Percentiles rank a stretch among this genome's conserved stretches.
These are phyloP conservation scores for Striga hermonthica DNA, from an alignment of 305 asterid species.

Conservation along the genomic window DNA sequence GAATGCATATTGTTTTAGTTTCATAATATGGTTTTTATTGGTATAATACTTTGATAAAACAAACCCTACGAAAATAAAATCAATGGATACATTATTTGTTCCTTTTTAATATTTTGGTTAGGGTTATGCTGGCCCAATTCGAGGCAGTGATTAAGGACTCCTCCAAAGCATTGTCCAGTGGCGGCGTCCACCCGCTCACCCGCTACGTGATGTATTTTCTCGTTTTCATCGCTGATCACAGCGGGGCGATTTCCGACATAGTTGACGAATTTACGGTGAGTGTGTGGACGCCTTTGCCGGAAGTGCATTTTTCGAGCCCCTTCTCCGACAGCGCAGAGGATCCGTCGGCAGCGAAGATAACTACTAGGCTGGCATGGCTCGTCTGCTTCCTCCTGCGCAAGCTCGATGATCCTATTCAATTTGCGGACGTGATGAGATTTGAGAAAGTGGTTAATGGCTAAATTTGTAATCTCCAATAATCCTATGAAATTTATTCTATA, in stretches of 20 bases:
- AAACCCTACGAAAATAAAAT: too few species aligned
- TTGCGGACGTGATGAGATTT: too few species aligned
- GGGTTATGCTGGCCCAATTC: conserved; percentile 45
- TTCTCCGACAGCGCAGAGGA: conserved; percentile 33
- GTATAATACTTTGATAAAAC: too few species aligned
- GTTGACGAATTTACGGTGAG: conserved; percentile 43
- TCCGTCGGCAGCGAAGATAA: conserved; percentile 37
- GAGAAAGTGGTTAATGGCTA: too few species aligned
- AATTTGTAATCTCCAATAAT: too few species aligned
- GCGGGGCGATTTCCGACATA: conserved; percentile 52
- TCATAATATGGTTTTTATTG: too few species aligned
- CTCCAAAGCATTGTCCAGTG: conserved; percentile 39
- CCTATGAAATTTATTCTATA: too few species aligned
- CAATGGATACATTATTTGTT: too few species aligned
- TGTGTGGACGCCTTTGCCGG: conserved; percentile 46
- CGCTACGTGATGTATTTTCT: conserved; percentile 78
- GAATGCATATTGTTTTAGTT: too few species aligned
- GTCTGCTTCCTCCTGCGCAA: conserved; percentile 61
- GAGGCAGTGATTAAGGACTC: conserved; percentile 59
- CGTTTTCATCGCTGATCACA: conserved; percentile 61
- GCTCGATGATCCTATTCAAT: conserved; percentile 37
- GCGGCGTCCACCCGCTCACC: conserved; percentile 68
- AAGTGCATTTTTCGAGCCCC: conserved; percentile 43
- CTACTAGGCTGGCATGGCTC: conserved; percentile 53
- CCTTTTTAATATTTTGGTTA: conserved; percentile 20